phyloP scores from a whole-genome alignment of 495 filamentous ascomycete species.

The Echria macrotheca region DNA sequence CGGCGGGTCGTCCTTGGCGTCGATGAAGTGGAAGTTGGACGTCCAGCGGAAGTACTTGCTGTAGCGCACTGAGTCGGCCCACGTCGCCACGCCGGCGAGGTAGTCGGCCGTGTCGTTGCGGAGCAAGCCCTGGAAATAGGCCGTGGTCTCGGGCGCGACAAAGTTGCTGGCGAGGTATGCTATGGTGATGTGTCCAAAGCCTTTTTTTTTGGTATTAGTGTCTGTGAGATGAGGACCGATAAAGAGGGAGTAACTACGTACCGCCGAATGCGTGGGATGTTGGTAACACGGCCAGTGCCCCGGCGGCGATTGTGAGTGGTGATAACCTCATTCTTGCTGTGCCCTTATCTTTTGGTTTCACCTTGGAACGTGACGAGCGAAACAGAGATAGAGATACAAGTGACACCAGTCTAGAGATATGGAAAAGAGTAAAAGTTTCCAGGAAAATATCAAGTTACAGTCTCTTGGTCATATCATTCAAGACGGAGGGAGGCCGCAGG shows the following conservation, averaged over 20 bases:
- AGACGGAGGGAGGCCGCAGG: constrained; percentile 4
- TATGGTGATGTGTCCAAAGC: constrained; percentile 57
- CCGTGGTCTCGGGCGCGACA: constrained; percentile 33
- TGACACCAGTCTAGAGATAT: background rate
- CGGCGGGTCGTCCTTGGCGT: constrained; percentile 61
- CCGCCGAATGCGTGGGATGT: constrained; percentile 27
- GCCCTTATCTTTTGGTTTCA: background rate
- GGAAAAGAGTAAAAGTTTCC: constrained; percentile 2
- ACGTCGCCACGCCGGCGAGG: constrained; percentile 56
- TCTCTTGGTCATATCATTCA: background rate
- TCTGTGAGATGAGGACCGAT: background rate
- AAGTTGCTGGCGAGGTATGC: constrained; percentile 48
- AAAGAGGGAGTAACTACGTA: no score
- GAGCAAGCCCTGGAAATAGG: constrained; percentile 40
- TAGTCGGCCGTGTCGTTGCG: constrained; percentile 45
- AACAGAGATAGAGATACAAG: background rate
- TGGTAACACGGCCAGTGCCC: constrained; percentile 19
- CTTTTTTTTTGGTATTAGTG: constrained; percentile 17
- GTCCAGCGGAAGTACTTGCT: constrained; percentile 53
- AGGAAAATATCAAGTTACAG: constrained; percentile 9
- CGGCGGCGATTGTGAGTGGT: constrained; percentile 13
- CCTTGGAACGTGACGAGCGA: background rate
- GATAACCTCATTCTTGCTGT: constrained; percentile 23
- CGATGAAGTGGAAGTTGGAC: constrained; percentile 64
- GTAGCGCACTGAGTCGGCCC: constrained; percentile 59